phyloP scores from a whole-genome alignment of 1,139 yeast genomes.

The Saccharomyces hybrid region DNA sequence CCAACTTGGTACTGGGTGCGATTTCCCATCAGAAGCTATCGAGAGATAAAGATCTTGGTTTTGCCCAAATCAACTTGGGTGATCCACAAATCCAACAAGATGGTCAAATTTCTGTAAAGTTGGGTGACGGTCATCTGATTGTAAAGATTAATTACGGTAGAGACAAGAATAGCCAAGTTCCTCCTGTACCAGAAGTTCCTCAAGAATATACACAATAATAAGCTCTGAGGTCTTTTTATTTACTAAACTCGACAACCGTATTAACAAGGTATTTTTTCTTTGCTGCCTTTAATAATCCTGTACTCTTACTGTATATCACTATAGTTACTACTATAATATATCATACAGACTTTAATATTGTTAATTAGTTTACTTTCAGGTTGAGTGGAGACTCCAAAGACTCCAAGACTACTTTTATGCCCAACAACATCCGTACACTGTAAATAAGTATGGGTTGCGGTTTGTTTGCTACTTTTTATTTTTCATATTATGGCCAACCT shows the following conservation, averaged over 20 bases:
- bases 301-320: not conserved
- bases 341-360: not conserved
- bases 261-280: not conserved
- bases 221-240: not conserved
- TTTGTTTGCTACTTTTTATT: not conserved
- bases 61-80: constrained; percentile 34
- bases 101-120: constrained; percentile 26
- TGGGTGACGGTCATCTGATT: constrained; percentile 28
- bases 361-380: not conserved
- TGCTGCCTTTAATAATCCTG: not conserved
- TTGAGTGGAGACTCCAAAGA: not conserved
- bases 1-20: constrained; percentile 51
- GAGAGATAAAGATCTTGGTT: constrained; percentile 58
- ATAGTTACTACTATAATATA: not conserved
- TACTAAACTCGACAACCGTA: not conserved
- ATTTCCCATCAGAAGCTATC: constrained; percentile 71
- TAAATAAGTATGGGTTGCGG: not conserved
- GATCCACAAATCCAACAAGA: constrained; percentile 28
- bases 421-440: not conserved
- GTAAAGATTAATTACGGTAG: constrained; percentile 23
- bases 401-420: too few species aligned
- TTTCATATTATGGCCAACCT: too few species aligned
- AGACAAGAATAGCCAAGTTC: constrained; percentile 16
- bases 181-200: constrained; percentile 16
- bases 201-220: constrained; percentile 6